Base-by-base conservation (phyloP, 768 basidiomycete genomes). In the Leccinum olivaceopallidum region DNA sequence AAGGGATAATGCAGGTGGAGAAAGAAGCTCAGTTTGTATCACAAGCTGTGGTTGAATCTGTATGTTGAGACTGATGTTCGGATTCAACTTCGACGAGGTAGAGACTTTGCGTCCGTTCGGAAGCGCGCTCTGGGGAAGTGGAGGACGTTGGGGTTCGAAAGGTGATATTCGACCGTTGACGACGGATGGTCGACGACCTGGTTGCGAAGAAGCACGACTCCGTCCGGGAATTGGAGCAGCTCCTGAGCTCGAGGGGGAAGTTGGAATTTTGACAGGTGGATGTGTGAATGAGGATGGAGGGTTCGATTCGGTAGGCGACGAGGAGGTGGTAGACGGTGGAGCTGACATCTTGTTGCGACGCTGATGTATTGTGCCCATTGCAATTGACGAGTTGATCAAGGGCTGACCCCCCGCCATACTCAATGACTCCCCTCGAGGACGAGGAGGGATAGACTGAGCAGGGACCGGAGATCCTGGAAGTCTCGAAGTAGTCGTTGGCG, bases 171-270 rank as follows among this genome's bases (percentile, higher is more conserved):
- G 77, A 53, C 83, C 80, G 63, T 81, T 79, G 37, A 79, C 72
- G 32, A 85, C 62, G 14, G 88, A 84, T 26, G 89, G 88, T 58
- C 89, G 78, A 59, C 89, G 82, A 28, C 86, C 88, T 48, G 92
- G 90, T 64, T 93, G 92, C 42, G 92, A 92, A 13, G 83, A 84
- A 37, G 92, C 89, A 52, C 92, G 83, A 59, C 69, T 81, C 60
- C 92, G 83, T 22, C 75, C 75, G 0, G 79, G 78, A 32, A 69
- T 70, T 2, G 79, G 72, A 28, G 72, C 69, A 42, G 70, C 67
- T 57, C 74, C 69, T 37, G 78, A 76, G 61, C 67, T 77, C 36
- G 77, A 72, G 30, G 81, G 82, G 9, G 83, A 80, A 32, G 71
- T 71, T 6, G 73, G 65, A 16, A 68, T 63, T 59, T 65, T 75